Conservation (phyloP, 352 stramenopile genomes). For the Globisporangium ultimum region DNA sequence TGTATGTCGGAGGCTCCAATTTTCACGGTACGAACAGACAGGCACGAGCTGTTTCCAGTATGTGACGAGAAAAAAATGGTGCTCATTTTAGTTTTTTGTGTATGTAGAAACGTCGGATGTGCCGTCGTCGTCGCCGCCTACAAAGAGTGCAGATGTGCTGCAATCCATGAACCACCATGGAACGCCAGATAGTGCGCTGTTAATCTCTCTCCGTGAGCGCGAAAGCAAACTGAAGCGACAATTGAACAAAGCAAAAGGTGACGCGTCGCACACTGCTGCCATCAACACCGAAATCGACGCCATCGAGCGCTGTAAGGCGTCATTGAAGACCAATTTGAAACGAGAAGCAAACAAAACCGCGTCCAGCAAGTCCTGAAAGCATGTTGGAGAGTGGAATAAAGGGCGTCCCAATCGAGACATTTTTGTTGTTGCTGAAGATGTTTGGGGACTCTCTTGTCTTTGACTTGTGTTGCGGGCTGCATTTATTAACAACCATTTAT, state of each 20-base stretch:
- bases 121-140: slow-evolving; percentile 1
- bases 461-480: too few species aligned
- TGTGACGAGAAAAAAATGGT: not conserved
- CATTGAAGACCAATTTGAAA: slow-evolving; percentile 61
- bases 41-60: too few species aligned
- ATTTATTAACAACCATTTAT: too few species aligned
- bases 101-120: slow-evolving; percentile 52
- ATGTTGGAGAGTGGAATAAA: not conserved
- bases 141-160: slow-evolving; percentile 11
- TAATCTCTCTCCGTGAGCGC: slow-evolving; percentile 48
- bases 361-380: slow-evolving; percentile 1
- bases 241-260: slow-evolving; percentile 20
- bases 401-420: not conserved
- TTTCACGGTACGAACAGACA: slow-evolving; percentile 35
- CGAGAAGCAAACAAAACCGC: slow-evolving; percentile 17
- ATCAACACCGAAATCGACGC: slow-evolving; percentile 52
- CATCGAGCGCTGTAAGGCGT: slow-evolving; percentile 50
- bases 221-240: slow-evolving; percentile 49
- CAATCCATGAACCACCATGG: slow-evolving; percentile 18
- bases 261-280: slow-evolving; percentile 20
- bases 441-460: too few species aligned
- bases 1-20: slow-evolving; percentile 67
- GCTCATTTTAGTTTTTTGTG: not conserved
- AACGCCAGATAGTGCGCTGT: slow-evolving; percentile 40
- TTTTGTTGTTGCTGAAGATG: not conserved